Evolutionary conservation across 495 filamentous ascomycete species (phyloP).

Genomic region (Penicillium angulare): DNA sequence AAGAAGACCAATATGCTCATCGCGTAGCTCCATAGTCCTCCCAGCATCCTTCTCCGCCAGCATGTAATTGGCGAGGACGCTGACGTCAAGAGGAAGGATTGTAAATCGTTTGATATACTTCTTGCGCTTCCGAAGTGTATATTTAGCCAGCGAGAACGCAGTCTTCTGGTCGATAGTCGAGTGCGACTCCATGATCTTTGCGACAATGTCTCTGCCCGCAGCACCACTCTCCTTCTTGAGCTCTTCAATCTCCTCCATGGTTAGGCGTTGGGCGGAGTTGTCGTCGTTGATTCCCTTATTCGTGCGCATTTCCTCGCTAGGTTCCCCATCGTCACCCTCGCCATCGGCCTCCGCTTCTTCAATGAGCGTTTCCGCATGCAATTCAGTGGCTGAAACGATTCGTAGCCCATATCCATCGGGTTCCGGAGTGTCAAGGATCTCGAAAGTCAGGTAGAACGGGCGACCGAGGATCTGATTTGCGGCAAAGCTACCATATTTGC

Average conservation of each 20-base stretch:
- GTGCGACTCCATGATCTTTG: slow-evolving; percentile 81
- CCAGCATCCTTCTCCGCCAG: slow-evolving; percentile 71
- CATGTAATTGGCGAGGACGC: slow-evolving; percentile 67
- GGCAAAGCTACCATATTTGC: slow-evolving; percentile 87
- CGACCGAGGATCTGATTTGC: slow-evolving; percentile 82
- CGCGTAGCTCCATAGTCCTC: slow-evolving; percentile 83
- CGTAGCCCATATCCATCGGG: slow-evolving; percentile 62
- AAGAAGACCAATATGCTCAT: slow-evolving; percentile 78
- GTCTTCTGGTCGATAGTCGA: slow-evolving; percentile 90
- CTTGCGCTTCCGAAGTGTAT: slow-evolving; percentile 86
- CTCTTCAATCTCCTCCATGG: slow-evolving; percentile 84
- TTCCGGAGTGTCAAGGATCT: slow-evolving; percentile 69
- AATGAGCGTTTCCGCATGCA: slow-evolving; percentile 70
- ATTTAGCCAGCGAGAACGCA: slow-evolving; percentile 88
- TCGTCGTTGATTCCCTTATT: slow-evolving; percentile 81
- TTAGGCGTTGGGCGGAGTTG: slow-evolving; percentile 74
- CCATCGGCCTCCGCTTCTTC: slow-evolving; percentile 54
- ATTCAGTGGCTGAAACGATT: slow-evolving; percentile 74
- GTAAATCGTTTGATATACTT: slow-evolving; percentile 91
- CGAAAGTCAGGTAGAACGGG: slow-evolving; percentile 87
- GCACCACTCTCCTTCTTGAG: slow-evolving; percentile 76
- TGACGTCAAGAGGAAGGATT: slow-evolving; percentile 76
- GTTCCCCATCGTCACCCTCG: slow-evolving; percentile 48
- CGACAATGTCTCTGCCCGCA: slow-evolving; percentile 83
- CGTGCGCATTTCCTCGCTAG: slow-evolving; percentile 63